Conservation (phyloP, 805 yeast genomes). For the Maudiozyma turicensis region DNA sequence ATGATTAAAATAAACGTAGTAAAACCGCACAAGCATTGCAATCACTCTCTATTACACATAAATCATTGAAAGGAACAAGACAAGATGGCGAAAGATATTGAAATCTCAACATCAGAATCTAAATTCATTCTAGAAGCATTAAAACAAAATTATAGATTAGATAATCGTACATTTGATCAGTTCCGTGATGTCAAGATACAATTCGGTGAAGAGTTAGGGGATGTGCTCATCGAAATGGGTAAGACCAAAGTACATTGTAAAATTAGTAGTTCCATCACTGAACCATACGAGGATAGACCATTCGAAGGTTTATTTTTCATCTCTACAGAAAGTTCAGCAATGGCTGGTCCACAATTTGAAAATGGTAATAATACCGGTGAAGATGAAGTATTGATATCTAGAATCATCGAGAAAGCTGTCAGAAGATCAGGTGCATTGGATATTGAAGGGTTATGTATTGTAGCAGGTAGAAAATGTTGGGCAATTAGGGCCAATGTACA, state of each 20-base stretch:
- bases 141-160: conserved; percentile 52
- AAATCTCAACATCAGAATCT: conserved; percentile 54
- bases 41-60: too few relatives aligned
- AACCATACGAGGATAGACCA: conserved; percentile 85
- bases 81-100: conserved; percentile 51
- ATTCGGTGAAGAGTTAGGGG: conserved; percentile 68
- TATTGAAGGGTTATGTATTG: conserved; percentile 79
- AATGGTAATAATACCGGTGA: conserved; percentile 57
- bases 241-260: conserved; percentile 41
- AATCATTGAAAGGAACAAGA: not conserved
- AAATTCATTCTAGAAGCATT: conserved; percentile 54
- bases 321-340: conserved; percentile 76
- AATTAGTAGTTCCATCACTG: conserved; percentile 63
- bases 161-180: conserved; percentile 58
- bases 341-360: conserved; percentile 84
- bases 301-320: conserved; percentile 86
- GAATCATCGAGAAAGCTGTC: conserved; percentile 86
- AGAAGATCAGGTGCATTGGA: conserved; percentile 87
- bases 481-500: conserved; percentile 82
- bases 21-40: too few relatives aligned
- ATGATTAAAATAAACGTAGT: too few relatives aligned
- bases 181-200: conserved; percentile 55
- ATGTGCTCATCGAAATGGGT: conserved; percentile 71
- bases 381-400: conserved; percentile 68
- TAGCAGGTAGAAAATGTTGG: conserved; percentile 91